Conservation (phyloP, 2,329 filamentous ascomycete genomes). For the Stachybotrys chartarum region DNA sequence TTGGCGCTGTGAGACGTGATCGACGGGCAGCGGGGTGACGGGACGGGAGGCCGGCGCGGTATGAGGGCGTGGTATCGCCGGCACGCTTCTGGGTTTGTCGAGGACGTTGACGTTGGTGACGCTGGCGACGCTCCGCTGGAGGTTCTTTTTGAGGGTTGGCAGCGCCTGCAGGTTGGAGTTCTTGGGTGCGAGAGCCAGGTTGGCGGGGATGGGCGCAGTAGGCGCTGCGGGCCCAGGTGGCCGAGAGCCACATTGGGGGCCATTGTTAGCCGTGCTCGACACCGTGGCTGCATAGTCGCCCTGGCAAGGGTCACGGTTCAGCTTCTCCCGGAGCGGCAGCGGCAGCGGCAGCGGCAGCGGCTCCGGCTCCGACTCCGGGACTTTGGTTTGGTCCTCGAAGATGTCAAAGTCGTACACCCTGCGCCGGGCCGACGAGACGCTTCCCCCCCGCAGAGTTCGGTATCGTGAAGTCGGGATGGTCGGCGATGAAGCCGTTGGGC, state of each 20-base stretch:
- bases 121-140: too few relatives aligned
- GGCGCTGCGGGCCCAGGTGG: constrained; percentile 9
- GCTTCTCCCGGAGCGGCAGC: neutral
- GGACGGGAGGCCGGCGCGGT: neutral
- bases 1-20: neutral
- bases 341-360: too few relatives aligned
- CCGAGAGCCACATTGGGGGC: constrained; percentile 6
- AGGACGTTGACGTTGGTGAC: too few relatives aligned
- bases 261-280: neutral
- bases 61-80: too few relatives aligned
- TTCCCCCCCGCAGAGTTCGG: constrained; percentile 25
- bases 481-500: neutral
- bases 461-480: constrained; percentile 19
- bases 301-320: too few relatives aligned
- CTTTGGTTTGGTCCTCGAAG: constrained; percentile 12
- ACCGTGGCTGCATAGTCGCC: constrained; percentile 4
- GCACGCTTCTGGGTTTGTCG: too few relatives aligned
- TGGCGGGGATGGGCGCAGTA: constrained; percentile 9
- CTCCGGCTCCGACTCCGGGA: too few relatives aligned
- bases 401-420: constrained; percentile 18
- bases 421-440: constrained; percentile 18
- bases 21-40: neutral
- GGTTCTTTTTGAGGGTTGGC: neutral
- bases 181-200: constrained; percentile 20
- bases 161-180: constrained; percentile 14